Base-by-base conservation (phyloP, 495 filamentous ascomycete genomes). In the Rostrohypoxylon terebratum region DNA sequence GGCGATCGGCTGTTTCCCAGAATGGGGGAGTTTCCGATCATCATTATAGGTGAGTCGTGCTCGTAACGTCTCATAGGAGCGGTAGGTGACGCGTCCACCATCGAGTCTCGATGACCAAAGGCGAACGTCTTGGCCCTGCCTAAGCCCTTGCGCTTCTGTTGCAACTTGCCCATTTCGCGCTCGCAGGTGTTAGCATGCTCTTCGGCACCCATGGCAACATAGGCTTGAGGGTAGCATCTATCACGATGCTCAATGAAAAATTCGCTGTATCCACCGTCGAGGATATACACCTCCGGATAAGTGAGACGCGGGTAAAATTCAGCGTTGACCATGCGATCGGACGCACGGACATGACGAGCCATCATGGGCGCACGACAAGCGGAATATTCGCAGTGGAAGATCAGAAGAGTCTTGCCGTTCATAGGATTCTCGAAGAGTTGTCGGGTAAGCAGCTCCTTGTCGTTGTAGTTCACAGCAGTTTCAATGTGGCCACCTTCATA, bases 361-460 rank as follows among this genome's bases (percentile, higher is more conserved):
- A 98, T 98, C 73, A 97, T 91, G 25, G 96, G 96, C n/a, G 96
- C 96, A 23, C 96, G 92, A 81, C 97, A 95, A 36, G 93, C 94
- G 23, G 96, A 98, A 78, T 98, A 99, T 77, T 99, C 96, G 86
- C 96, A 99, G 81, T 99, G 96, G 71, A 99, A 90, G 63, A 99
- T 90, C 51, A 99, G 77, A 6, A 97, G 85, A 0, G 93, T 94
- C 59, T 89, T 91, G 21, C 86, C 85, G 62, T 89, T 83, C 66
- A 88, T 87, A 1, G 86, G 80, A 28, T 81, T 81, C 50, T 87
- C 82, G 79, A 99, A 97, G 9, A 99, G 87, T 54, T 94, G 87
- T 57, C 83, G 82, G 0, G 94, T 89, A 66, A 99, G 83, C 33
- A 89, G 79, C 70, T 98, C 95, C 80, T 97, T 98, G 80, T 97